Percentiles rank a stretch among this genome's conserved stretches.
Conservation (phyloP, 495 filamentous ascomycete species). For the Penicillium verhagenii region DNA sequence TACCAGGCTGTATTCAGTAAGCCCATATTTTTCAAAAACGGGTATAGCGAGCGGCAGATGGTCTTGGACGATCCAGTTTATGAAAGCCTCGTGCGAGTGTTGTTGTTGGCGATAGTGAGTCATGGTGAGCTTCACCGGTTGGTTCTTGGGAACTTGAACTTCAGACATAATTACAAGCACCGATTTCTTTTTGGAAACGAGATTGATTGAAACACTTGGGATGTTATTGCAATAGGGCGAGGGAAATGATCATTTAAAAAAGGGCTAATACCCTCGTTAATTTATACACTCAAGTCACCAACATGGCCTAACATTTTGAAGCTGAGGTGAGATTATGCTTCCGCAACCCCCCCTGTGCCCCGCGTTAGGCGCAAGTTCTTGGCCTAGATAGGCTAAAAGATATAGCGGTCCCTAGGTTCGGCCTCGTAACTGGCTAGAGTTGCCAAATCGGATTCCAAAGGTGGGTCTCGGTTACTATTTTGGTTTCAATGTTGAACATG, state of each 20-base stretch:
- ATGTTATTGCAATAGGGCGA: not conserved
- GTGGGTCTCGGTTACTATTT: too few species aligned
- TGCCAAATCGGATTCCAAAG: too few species aligned
- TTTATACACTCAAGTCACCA: not conserved
- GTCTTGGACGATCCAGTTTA: constrained; percentile 31
- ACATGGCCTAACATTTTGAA: not conserved
- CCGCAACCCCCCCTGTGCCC: too few species aligned
- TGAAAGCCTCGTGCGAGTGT: constrained; percentile 31
- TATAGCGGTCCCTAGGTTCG: too few species aligned
- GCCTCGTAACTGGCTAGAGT: too few species aligned
- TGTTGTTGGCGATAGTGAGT: constrained; percentile 27
- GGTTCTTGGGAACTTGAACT: constrained; percentile 3
- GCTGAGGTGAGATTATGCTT: not conserved
- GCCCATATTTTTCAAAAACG: constrained; percentile 28
- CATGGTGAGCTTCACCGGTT: constrained; percentile 27
- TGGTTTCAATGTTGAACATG: too few species aligned
- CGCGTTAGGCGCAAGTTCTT: too few species aligned
- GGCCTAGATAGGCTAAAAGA: too few species aligned
- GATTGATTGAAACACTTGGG: not conserved
- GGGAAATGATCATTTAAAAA: not conserved
- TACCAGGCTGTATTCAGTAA: constrained; percentile 28
- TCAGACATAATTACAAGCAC: constrained; percentile 8
- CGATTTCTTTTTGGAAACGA: not conserved
- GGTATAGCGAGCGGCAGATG: constrained; percentile 31
- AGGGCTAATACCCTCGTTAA: not conserved